Percentiles rank a stretch among this genome's conserved stretches.
phyloP scores from a whole-genome alignment of 768 basidiomycete species.

The Neoboletus subvelutipes region DNA sequence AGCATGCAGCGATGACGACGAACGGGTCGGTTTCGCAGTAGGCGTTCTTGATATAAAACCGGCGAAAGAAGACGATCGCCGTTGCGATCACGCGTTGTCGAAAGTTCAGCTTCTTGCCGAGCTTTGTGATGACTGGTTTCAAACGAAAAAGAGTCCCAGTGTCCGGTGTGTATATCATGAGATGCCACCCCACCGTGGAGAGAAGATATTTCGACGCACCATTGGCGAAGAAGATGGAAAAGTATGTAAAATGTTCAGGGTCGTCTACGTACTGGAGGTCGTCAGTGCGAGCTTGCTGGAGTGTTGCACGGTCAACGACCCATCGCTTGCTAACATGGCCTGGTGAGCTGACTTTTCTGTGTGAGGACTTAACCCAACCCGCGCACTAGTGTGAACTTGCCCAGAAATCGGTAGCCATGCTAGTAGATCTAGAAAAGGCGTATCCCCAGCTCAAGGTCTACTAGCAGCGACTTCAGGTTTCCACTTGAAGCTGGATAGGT shows the following conservation, averaged over 20 bases:
- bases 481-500: too few species aligned
- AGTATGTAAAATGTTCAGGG: constrained; percentile 73
- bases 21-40: constrained; percentile 97
- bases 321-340: constrained; percentile 72
- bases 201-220: constrained; percentile 40
- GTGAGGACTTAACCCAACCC: constrained; percentile 11
- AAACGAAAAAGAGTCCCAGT: background rate
- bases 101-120: constrained; percentile 79
- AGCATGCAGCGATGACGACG: constrained; percentile 88
- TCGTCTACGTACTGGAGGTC: constrained; percentile 81
- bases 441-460: background rate
- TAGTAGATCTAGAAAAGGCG: background rate
- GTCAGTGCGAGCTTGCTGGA: constrained; percentile 70
- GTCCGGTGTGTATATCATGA: background rate
- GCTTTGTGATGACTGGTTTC: constrained; percentile 71
- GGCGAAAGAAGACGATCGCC: constrained; percentile 90
- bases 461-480: too few species aligned
- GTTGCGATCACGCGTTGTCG: constrained; percentile 93
- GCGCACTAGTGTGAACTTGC: constrained; percentile 84
- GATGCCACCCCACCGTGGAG: background rate
- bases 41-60: constrained; percentile 96
- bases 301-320: constrained; percentile 79
- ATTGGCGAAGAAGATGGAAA: constrained; percentile 88
- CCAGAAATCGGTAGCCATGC: constrained; percentile 94
- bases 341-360: constrained; percentile 15